Conservation (phyloP, 2,329 filamentous ascomycete genomes). For the Botrytis deweyae region DNA sequence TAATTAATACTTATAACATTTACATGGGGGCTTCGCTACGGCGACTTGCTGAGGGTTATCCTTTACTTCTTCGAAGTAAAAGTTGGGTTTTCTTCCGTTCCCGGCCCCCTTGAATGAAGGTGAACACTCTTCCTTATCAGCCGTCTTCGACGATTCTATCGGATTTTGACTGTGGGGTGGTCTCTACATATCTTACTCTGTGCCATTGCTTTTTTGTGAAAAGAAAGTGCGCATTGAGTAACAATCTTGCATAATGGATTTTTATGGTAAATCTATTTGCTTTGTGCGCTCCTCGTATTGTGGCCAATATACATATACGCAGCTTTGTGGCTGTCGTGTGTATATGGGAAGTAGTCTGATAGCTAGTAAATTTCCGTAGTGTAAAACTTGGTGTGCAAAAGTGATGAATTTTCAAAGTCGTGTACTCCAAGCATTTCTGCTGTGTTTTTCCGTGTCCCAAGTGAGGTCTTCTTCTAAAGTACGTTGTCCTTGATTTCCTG, state of each 20-base stretch:
- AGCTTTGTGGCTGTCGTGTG: not conserved
- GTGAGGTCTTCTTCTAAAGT: not conserved
- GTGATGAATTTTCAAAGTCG: not conserved
- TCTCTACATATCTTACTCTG: slow-evolving; percentile 40
- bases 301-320: not conserved
- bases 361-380: not conserved
- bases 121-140: slow-evolving; percentile 47
- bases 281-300: not conserved
- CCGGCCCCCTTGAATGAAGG: slow-evolving; percentile 44
- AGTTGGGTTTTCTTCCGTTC: slow-evolving; percentile 45
- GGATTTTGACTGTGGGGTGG: slow-evolving; percentile 47
- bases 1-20: slow-evolving; percentile 42
- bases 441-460: not conserved
- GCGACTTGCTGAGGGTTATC: slow-evolving; percentile 45
- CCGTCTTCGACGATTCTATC: slow-evolving; percentile 39
- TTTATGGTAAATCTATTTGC: not conserved
- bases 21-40: slow-evolving; percentile 43
- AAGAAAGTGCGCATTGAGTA: not conserved
- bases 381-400: not conserved
- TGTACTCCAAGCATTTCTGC: not conserved
- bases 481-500: not conserved
- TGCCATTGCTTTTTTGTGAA: not conserved
- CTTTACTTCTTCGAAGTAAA: slow-evolving; percentile 27
- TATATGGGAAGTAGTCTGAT: not conserved
- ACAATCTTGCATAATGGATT: not conserved